Conservation (phyloP, 1,284 basidiomycete species). For the Coriolopsis trogii region DNA sequence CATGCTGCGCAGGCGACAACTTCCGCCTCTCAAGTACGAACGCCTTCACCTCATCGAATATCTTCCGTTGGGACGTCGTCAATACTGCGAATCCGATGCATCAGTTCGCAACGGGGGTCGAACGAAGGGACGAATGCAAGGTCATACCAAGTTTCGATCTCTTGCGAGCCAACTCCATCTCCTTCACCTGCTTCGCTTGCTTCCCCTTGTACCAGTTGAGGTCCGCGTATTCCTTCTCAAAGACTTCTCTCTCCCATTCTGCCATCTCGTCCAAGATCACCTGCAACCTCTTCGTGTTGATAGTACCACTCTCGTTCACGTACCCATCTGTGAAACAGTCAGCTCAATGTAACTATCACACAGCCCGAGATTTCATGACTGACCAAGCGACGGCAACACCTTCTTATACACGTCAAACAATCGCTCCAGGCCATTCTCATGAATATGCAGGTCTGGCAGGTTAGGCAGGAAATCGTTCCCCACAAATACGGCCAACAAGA, state of each 20-base stretch:
- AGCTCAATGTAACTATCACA: not conserved
- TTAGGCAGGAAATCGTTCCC: constrained; percentile 98
- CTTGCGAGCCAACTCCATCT: constrained; percentile 54
- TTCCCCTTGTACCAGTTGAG: constrained; percentile 91
- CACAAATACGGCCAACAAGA: constrained; percentile 94
- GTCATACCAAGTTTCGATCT: constrained; percentile 53
- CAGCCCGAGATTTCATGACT: constrained; percentile 28
- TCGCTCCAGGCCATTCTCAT: constrained; percentile 92
- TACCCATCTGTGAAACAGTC: constrained; percentile 72
- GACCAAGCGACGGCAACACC: constrained; percentile 81
- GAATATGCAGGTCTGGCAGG: constrained; percentile 95
- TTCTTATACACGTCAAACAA: constrained; percentile 96
- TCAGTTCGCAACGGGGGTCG: not conserved
- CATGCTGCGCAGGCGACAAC: constrained; percentile 37
- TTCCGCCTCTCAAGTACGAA: constrained; percentile 69
- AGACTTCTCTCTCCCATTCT: constrained; percentile 86
- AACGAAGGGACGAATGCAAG: too few species aligned
- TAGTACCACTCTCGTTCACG: constrained; percentile 88
- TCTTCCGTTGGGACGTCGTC: constrained; percentile 70
- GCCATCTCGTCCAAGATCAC: constrained; percentile 88
- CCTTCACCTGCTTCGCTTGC: constrained; percentile 72
- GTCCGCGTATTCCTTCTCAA: constrained; percentile 90
- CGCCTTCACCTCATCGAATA: constrained; percentile 75
- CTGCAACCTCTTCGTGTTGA: constrained; percentile 84
- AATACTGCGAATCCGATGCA: constrained; percentile 53